Evolutionary conservation across 2,329 filamentous ascomycete genomes (phyloP).

Genomic region (Bretziella fagacearum): DNA sequence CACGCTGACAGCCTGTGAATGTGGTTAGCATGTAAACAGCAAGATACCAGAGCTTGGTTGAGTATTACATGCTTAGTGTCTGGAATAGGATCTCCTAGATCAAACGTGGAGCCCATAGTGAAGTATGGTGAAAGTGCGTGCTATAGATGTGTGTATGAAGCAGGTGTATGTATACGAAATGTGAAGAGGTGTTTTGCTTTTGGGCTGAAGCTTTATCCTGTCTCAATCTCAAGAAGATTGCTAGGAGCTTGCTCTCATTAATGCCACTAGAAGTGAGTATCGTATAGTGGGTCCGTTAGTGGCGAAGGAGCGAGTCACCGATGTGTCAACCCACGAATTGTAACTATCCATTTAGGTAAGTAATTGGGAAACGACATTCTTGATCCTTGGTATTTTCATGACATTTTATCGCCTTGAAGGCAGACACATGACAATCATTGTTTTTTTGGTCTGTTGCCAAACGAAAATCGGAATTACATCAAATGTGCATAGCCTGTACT

Average conservation of each 20-base stretch:
- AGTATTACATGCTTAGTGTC: constrained; percentile 59
- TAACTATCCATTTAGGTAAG: no score
- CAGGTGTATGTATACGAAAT: not conserved
- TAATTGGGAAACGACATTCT: no score
- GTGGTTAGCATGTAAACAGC: not conserved
- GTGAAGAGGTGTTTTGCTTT: not conserved
- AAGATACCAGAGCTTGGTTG: not conserved
- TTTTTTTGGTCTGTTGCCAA: no score
- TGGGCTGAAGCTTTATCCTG: not conserved
- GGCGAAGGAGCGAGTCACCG: constrained; percentile 4
- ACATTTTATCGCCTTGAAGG: no score
- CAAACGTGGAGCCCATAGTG: constrained; percentile 30
- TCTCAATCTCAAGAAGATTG: no score
- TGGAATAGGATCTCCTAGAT: constrained; percentile 55
- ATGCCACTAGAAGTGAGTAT: no score
- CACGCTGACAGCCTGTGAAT: constrained; percentile 70
- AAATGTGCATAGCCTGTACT: no score
- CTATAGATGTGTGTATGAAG: not conserved
- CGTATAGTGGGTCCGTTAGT: not conserved
- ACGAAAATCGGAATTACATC: no score
- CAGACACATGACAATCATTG: no score
- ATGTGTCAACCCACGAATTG: not conserved
- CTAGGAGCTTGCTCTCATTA: no score
- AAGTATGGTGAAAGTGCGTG: no score
- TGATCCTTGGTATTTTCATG: no score